Evolutionary conservation across 768 basidiomycete genomes (phyloP).

Genomic region (Amanita brunnescens): DNA sequence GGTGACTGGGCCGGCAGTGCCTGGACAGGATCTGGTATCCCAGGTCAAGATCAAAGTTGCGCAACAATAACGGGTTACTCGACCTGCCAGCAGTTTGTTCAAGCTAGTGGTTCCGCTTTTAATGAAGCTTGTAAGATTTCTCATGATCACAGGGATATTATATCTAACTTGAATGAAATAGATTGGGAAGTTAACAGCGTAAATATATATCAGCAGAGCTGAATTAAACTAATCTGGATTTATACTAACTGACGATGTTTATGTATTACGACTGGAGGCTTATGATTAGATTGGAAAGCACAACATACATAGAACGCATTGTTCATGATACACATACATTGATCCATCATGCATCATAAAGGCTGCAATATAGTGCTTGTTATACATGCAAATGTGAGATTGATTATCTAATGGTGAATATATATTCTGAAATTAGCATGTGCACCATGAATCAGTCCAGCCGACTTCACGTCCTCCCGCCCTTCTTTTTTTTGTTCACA

Average conservation of each 20-base stretch:
- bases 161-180: conserved; percentile 18
- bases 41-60: conserved; percentile 83
- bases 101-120: conserved; percentile 61
- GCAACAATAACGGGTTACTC: conserved; percentile 74
- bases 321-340: neutral
- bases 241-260: neutral
- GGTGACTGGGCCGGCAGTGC: conserved; percentile 85
- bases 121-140: conserved; percentile 63
- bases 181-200: conserved; percentile 81
- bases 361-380: neutral
- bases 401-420: conserved; percentile 4
- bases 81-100: conserved; percentile 74
- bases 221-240: neutral
- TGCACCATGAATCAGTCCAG: neutral
- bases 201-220: conserved; percentile 51
- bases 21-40: conserved; percentile 68
- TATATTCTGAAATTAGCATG: conserved; percentile 4
- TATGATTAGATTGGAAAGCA: neutral
- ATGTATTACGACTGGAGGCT: neutral
- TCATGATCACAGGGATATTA: neutral
- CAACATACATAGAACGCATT: neutral
- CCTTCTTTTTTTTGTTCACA: conserved; percentile 93
- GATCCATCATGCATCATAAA: neutral
- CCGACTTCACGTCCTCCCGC: conserved; percentile 39
- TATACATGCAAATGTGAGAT: conserved; percentile 4